phyloP scores from a whole-genome alignment of 345 rosid species.

The Lumnitzera littorea region DNA sequence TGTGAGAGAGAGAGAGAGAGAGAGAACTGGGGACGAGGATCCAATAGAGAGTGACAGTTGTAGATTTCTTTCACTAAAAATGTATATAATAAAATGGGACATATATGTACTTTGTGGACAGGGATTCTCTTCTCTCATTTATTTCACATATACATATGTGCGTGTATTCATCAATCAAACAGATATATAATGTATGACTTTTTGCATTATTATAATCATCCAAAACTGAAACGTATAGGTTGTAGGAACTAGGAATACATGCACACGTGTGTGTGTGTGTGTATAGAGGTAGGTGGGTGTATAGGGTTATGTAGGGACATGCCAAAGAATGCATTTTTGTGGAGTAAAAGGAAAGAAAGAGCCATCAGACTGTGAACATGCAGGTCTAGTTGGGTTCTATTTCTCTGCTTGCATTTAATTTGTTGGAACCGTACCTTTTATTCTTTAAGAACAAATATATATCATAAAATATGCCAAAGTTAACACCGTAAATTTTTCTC shows the following conservation, averaged over 20 bases:
- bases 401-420: neutral
- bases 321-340: neutral
- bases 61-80: slow-evolving; percentile 10
- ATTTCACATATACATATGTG: neutral
- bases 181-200: no score
- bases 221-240: no score
- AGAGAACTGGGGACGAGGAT: slow-evolving; percentile 1
- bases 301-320: no score
- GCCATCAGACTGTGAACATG: neutral
- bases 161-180: no score
- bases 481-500: no score
- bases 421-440: slow-evolving; percentile 6
- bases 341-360: neutral
- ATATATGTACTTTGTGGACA: neutral
- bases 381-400: no score
- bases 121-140: neutral
- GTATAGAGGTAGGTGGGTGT: no score
- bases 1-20: neutral
- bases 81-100: no score
- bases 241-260: no score
- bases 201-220: no score
- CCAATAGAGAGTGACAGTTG: slow-evolving; percentile 4
- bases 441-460: neutral
- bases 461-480: no score
- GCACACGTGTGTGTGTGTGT: no score